These are phyloP conservation scores for Furcasterigmium furcatum DNA, from an alignment of 2,329 filamentous ascomycete genomes.

Conservation along the genomic window DNA sequence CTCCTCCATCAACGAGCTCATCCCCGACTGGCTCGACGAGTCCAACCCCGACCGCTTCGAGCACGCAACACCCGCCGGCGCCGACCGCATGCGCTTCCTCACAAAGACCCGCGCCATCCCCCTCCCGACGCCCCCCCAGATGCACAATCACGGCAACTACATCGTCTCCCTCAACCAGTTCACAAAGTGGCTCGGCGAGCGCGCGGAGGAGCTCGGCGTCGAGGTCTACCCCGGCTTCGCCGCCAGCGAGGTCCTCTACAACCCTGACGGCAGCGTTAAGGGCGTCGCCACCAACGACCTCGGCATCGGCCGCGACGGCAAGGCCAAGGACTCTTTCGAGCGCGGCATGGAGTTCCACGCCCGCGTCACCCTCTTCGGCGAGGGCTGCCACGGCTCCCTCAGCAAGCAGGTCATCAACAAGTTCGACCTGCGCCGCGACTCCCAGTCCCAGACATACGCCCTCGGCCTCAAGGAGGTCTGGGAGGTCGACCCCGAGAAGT, in stretches of 20 bases:
- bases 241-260: slow-evolving; percentile 88
- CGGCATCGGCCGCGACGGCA: slow-evolving; percentile 76
- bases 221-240: slow-evolving; percentile 97
- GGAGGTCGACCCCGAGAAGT: slow-evolving; percentile 93
- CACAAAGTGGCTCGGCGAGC: slow-evolving; percentile 91
- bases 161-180: slow-evolving; percentile 96
- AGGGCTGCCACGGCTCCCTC: slow-evolving; percentile 93
- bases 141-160: slow-evolving; percentile 98
- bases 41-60: slow-evolving; percentile 86
- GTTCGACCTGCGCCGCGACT: slow-evolving; percentile 84
- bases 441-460: slow-evolving; percentile 92
- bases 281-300: slow-evolving; percentile 96
- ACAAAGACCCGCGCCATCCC: slow-evolving; percentile 77
- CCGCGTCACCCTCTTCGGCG: slow-evolving; percentile 83
- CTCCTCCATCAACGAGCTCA: slow-evolving; percentile 79
- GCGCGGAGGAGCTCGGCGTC: slow-evolving; percentile 93
- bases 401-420: slow-evolving; percentile 95
- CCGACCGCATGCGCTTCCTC: slow-evolving; percentile 90
- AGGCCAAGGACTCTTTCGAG: slow-evolving; percentile 87
- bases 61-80: slow-evolving; percentile 77
- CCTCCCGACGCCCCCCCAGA: slow-evolving; percentile 87
- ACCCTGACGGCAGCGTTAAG: slow-evolving; percentile 79
- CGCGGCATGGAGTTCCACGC: slow-evolving; percentile 98
- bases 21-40: slow-evolving; percentile 91
- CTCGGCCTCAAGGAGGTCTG: slow-evolving; percentile 95